Conservation (phyloP, 2,329 filamentous ascomycete species). For the Anisogramma anomala region DNA sequence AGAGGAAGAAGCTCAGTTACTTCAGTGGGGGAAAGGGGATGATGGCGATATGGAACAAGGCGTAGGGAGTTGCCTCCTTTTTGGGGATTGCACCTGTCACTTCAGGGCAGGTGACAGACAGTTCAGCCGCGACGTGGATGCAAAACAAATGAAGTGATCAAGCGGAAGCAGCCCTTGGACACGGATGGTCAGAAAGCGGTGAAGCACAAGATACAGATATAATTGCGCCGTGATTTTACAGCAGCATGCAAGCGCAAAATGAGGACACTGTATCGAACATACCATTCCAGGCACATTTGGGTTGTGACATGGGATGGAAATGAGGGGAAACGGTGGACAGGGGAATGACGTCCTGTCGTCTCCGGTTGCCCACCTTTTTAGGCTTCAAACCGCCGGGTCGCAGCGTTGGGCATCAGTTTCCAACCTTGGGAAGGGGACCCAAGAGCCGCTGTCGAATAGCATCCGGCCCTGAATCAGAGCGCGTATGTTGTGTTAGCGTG, state of each 20-base stretch:
- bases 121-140: no score
- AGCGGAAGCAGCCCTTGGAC: background rate
- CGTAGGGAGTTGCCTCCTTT: background rate
- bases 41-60: background rate
- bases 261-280: background rate
- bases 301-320: no score
- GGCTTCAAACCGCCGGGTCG: background rate
- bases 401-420: background rate
- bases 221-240: background rate
- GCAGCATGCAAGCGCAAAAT: background rate
- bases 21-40: background rate
- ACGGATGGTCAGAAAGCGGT: background rate
- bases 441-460: background rate
- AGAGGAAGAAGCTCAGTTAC: slow-evolving; percentile 7
- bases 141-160: background rate
- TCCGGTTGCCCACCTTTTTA: background rate
- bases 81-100: background rate
- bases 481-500: background rate
- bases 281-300: background rate
- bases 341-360: slow-evolving; percentile 4
- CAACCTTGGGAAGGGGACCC: no score
- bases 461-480: slow-evolving; percentile 1
- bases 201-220: background rate
- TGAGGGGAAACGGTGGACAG: slow-evolving; percentile 1
- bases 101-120: no score